Evolutionary conservation across 2,329 filamentous ascomycete genomes (phyloP), one percentile per base, ranked within the genome.

Genomic region (Colletotrichum eremochloae): DNA sequence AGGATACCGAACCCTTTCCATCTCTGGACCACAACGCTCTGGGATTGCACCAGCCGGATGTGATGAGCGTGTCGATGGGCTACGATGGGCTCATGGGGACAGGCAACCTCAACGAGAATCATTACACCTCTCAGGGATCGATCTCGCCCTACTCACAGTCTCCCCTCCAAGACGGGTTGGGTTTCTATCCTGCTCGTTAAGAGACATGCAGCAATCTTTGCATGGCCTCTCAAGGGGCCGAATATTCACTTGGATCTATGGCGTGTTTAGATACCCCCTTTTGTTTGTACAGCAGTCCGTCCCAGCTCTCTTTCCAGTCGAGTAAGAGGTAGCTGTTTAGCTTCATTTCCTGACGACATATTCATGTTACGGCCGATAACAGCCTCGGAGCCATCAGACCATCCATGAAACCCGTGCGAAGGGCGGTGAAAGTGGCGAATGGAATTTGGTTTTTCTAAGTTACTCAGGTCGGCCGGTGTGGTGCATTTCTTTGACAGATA

Each of bases 131-230:
- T 24, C 81, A 82, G 46, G 84, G 84, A 8, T 85, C 84, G 2
- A 80, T 81, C 15, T 85, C 85, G 44, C 84, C 84, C 0, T 86
- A 82, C 71, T 76, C 78, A 2, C 82, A 80, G 55, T 86, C 84
- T 12, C 84, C 84, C 6, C 79, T 83, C 55, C 81, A 79, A 68
- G 79, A 77, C 15, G 81, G 81, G 52, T 78, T 76, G 1, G 76
- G 77, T 24, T 84, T 83, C 74, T 85, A 84, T 69, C 75, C 75
- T 24, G 71, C 76, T 48, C 62, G 66, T 65, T 67, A 62, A 71
- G 38, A 6, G 36, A 20, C n/a, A 33, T 44, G 20, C 63, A 33
- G 36, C 20, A 62, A 6, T 18, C 20, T n/a, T 15, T 60, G 44
- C 50, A n/a, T 56, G 50, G 14, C 8, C 46, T 63, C 9, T 42